Conservation (phyloP, 257 asterid species). For the Fraxinus anomala region DNA sequence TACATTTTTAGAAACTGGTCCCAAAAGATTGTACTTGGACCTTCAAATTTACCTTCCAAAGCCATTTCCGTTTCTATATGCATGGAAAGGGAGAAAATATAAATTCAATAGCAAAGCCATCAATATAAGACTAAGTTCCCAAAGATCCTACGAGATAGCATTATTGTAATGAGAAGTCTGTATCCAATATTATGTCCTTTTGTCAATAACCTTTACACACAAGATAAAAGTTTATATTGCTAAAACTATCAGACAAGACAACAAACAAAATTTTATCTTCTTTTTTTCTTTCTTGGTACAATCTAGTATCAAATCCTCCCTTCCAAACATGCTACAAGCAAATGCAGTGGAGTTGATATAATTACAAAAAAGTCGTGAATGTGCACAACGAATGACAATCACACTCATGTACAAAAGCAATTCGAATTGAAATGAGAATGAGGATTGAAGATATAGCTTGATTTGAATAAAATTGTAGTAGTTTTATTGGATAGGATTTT, state of each 20-base stretch:
- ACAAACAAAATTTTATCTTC: not conserved
- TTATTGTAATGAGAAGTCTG: not conserved
- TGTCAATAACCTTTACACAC: not conserved
- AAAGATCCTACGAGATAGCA: too few relatives aligned
- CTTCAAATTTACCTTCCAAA: slow-evolving; percentile 7
- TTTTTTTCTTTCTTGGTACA: too few relatives aligned
- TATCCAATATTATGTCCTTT: not conserved
- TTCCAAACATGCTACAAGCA: not conserved
- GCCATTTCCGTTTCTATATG: not conserved
- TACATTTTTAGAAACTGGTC: not conserved
- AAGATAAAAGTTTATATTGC: not conserved
- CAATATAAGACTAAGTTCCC: not conserved
- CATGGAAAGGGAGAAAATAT: not conserved
- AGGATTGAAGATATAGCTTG: too few relatives aligned
- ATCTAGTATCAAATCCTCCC: not conserved
- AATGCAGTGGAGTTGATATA: not conserved
- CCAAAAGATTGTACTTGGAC: not conserved
- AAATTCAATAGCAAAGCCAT: not conserved
- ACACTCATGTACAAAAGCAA: not conserved
- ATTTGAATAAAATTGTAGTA: too few relatives aligned
- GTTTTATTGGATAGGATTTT: too few relatives aligned
- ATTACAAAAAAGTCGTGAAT: too few relatives aligned
- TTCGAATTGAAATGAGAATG: too few relatives aligned
- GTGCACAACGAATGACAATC: too few relatives aligned
- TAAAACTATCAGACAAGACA: not conserved